Evolutionary conservation across 495 filamentous ascomycete species (phyloP).

Genomic region (Aspergillus campestris): DNA sequence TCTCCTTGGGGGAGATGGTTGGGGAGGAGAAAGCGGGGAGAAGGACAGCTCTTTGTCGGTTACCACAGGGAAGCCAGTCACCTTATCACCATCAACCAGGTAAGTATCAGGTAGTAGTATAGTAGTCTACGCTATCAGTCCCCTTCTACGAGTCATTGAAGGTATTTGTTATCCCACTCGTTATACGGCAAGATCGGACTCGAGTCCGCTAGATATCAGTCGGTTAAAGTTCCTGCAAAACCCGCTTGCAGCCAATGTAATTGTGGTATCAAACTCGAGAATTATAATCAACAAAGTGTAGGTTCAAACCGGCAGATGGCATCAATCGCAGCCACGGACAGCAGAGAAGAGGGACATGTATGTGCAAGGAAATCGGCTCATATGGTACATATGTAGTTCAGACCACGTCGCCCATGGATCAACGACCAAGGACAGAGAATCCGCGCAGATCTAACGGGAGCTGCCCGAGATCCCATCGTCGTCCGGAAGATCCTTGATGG

Average conservation of each 20-base stretch:
- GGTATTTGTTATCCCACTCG: no score
- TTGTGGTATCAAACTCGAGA: conserved; percentile 1
- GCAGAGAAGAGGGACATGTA: neutral
- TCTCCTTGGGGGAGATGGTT: no score
- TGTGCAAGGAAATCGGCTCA: neutral
- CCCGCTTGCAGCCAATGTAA: neutral
- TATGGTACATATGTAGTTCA: neutral
- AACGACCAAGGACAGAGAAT: neutral
- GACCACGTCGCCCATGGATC: neutral
- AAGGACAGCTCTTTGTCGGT: no score
- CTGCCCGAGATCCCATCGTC: conserved; percentile 44
- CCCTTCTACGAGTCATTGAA: no score
- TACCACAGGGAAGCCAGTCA: no score
- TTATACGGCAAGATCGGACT: no score
- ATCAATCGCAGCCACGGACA: neutral
- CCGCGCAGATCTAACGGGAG: conserved; percentile 12
- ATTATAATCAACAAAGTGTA: neutral
- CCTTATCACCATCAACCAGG: no score
- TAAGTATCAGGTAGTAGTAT: no score
- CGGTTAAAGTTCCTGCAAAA: neutral
- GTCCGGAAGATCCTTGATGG: conserved; percentile 65
- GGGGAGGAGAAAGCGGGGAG: no score
- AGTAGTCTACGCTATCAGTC: no score
- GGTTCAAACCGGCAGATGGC: no score
- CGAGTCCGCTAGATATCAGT: no score